A percentile compares a stretch with the other conserved stretches of the same genome.
These are phyloP conservation scores for Senna tora DNA, from an alignment of 306 rosid genomes.

Conservation along the genomic window DNA sequence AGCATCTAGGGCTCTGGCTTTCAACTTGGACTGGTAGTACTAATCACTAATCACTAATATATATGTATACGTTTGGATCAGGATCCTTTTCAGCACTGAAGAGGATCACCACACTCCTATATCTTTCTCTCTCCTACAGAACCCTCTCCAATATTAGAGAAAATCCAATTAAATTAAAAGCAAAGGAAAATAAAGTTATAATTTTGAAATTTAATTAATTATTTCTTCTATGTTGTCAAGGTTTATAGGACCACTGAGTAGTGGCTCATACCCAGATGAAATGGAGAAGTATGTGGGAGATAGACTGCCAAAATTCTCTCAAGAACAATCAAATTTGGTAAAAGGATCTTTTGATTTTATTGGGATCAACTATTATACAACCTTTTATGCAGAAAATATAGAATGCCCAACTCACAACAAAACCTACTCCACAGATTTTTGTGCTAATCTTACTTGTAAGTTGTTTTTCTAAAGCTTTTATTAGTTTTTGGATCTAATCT, in stretches of 20 bases:
- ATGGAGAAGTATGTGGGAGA: conserved; percentile 39
- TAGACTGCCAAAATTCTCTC: conserved; percentile 47
- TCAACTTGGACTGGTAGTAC: conserved; percentile 44
- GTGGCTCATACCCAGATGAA: conserved; percentile 47
- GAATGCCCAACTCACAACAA: conserved; percentile 25
- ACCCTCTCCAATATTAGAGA: no score
- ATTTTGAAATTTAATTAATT: no score
- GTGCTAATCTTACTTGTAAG: conserved; percentile 31
- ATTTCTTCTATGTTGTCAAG: conserved; percentile 24
- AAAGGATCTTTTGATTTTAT: conserved; percentile 51
- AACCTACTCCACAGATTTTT: conserved; percentile 39
- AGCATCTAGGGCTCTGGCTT: conserved; percentile 33
- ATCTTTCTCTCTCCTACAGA: no score
- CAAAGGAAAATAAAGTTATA: no score
- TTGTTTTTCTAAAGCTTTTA: no score
- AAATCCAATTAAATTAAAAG: no score
- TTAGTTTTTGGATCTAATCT: no score
- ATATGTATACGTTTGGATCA: no score
- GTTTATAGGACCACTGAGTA: conserved; percentile 46
- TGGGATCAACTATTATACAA: conserved; percentile 50
- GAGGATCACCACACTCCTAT: no score
- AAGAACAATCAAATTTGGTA: conserved; percentile 36
- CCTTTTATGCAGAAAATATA: conserved; percentile 40
- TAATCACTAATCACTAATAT: no score
- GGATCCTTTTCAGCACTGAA: no score